Conservation (phyloP, 495 filamentous ascomycete species). For the Aspergillus ellipticus region DNA sequence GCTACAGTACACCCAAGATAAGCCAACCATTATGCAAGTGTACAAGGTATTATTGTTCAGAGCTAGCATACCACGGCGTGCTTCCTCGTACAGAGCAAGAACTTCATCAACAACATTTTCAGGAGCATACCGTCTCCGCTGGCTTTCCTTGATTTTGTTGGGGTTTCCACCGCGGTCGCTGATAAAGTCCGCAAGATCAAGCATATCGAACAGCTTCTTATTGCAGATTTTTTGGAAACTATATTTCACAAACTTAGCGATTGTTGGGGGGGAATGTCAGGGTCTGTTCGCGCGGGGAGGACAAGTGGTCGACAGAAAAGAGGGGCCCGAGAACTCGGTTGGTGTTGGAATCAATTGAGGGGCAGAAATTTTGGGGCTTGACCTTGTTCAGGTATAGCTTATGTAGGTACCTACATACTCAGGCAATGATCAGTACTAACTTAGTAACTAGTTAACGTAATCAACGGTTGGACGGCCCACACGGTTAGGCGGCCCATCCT, state of each 20-base stretch:
- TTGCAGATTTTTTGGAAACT: neutral
- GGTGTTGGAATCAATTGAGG: conserved; percentile 7
- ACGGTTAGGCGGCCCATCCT: too few relatives aligned
- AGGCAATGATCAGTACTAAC: too few relatives aligned
- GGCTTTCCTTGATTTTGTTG: conserved; percentile 82
- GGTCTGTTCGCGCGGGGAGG: neutral
- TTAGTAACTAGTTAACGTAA: too few relatives aligned
- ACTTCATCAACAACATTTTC: conserved; percentile 87
- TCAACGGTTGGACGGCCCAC: too few relatives aligned
- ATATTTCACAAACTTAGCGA: neutral
- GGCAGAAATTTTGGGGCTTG: conserved; percentile 6
- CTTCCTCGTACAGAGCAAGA: conserved; percentile 81
- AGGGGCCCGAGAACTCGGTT: conserved; percentile 1
- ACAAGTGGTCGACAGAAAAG: neutral
- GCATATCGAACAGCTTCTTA: conserved; percentile 45
- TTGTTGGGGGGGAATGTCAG: neutral
- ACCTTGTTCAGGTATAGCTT: conserved; percentile 5
- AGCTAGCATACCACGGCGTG: conserved; percentile 60
- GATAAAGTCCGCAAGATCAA: conserved; percentile 80
- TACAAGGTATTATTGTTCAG: neutral
- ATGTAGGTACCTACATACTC: too few relatives aligned
- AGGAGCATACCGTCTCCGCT: conserved; percentile 72
- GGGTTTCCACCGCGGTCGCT: conserved; percentile 84
- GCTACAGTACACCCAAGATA: conserved; percentile 42
- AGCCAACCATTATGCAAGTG: neutral